phyloP scores from a whole-genome alignment of 2,329 filamentous ascomycete genomes.

The Zarea fungicola region DNA sequence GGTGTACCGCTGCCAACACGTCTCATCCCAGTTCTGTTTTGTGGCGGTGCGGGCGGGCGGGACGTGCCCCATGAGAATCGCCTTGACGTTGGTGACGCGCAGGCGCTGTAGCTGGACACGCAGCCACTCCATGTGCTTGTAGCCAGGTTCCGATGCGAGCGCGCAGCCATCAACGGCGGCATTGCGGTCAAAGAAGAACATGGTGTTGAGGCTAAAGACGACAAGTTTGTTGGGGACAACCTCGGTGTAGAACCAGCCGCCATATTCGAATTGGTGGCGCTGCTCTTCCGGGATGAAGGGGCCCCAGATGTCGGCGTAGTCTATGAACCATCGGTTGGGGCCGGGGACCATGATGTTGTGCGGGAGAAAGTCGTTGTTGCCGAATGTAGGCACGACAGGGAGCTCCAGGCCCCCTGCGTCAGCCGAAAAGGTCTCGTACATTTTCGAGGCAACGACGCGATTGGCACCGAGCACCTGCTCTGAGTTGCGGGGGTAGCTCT shows the following conservation, averaged over 20 bases:
- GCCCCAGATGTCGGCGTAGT: conserved; percentile 74
- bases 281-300: conserved; percentile 89
- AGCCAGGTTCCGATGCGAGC: conserved; percentile 74
- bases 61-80: conserved; percentile 89
- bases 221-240: conserved; percentile 81
- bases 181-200: conserved; percentile 95
- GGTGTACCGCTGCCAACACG: conserved; percentile 96
- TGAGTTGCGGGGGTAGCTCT: conserved; percentile 67
- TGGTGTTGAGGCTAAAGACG: conserved; percentile 90
- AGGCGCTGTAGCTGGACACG: conserved; percentile 81
- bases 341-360: conserved; percentile 88
- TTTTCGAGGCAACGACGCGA: conserved; percentile 66
- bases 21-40: conserved; percentile 91
- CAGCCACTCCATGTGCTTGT: conserved; percentile 94
- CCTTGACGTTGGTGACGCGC: conserved; percentile 82
- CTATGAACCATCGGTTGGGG: conserved; percentile 79
- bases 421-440: conserved; percentile 67
- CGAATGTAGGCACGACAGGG: conserved; percentile 83
- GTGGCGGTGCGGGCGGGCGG: conserved; percentile 80
- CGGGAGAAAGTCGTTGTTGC: conserved; percentile 96
- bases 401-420: conserved; percentile 51
- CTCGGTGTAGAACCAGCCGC: conserved; percentile 92
- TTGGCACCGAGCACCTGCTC: conserved; percentile 77
- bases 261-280: conserved; percentile 82
- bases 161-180: conserved; percentile 89